These are phyloP conservation scores for Leccinum olivaceopallidum DNA, from an alignment of 768 basidiomycete species.

Conservation along the genomic window DNA sequence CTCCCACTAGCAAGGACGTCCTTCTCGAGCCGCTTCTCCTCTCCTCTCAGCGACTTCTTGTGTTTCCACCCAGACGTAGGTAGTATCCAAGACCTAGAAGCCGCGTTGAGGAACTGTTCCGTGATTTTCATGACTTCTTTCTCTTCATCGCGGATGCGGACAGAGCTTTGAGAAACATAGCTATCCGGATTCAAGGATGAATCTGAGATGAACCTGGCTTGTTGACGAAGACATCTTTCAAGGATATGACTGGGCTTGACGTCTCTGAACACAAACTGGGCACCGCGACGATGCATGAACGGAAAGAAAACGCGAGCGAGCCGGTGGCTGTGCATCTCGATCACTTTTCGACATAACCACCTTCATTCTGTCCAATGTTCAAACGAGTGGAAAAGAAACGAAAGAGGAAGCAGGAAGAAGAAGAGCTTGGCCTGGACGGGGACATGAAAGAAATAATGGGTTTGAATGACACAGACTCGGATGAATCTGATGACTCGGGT, in stretches of 20 bases:
- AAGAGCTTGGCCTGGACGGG: constrained; percentile 61
- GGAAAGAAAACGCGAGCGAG: constrained; percentile 21
- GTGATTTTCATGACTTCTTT: constrained; percentile 22
- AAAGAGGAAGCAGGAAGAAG: constrained; percentile 60
- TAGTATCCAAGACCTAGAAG: constrained; percentile 26
- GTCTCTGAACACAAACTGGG: constrained; percentile 21
- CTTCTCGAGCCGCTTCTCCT: constrained; percentile 39
- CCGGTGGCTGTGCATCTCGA: constrained; percentile 27
- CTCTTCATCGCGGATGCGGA: constrained; percentile 5
- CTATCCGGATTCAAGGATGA: constrained; percentile 1
- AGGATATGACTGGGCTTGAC: constrained; percentile 16
- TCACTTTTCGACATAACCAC: background rate
- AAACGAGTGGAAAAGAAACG: constrained; percentile 74
- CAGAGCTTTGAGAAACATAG: background rate
- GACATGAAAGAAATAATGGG: constrained; percentile 67
- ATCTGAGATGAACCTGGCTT: background rate
- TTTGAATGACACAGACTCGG: constrained; percentile 73
- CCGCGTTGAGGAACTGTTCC: constrained; percentile 36
- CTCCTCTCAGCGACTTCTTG: constrained; percentile 37
- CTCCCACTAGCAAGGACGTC: constrained; percentile 17
- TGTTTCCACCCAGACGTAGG: constrained; percentile 39
- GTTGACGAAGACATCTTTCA: constrained; percentile 7
- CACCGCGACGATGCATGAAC: constrained; percentile 31
- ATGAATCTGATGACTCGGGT: constrained; percentile 48
- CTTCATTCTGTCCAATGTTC: constrained; percentile 51